These are phyloP conservation scores for Dactylorhiza incarnata DNA, from an alignment of 106 monocot genomes.

Conservation along the genomic window DNA sequence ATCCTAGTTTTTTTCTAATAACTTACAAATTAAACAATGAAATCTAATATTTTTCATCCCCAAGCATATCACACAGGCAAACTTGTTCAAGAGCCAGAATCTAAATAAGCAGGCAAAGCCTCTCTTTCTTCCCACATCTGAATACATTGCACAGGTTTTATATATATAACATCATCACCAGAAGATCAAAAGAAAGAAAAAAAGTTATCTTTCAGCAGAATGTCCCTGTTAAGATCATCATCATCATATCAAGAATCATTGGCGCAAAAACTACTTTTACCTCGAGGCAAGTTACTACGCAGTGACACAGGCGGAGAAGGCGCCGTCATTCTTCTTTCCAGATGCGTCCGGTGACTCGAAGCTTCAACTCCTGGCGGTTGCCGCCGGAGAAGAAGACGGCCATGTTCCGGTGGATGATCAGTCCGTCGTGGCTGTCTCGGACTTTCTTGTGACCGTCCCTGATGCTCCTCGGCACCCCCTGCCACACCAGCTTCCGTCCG, in stretches of 20 bases:
- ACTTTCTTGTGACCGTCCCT: conserved; percentile 35
- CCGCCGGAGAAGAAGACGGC: conserved; percentile 23
- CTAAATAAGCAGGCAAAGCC: no score
- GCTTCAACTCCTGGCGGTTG: conserved; percentile 18
- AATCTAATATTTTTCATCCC: no score
- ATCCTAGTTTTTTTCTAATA: no score
- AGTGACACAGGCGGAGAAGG: background rate
- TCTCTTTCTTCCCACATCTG: no score
- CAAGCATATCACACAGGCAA: no score
- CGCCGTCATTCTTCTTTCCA: conserved; percentile 5
- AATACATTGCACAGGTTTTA: no score
- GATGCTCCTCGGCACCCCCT: conserved; percentile 25
- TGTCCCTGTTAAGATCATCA: no score
- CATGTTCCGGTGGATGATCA: conserved; percentile 21
- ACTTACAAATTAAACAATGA: no score
- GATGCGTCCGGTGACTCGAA: conserved; percentile 6
- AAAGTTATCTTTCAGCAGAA: background rate
- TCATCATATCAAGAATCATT: no score
- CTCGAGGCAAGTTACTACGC: background rate
- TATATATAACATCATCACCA: no score
- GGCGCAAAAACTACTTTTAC: background rate
- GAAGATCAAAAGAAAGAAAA: no score
- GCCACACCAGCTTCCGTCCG: conserved; percentile 20
- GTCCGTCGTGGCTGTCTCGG: conserved; percentile 22
- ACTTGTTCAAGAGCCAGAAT: no score